phyloP scores from a whole-genome alignment of 371 early-diverging fungal species.

The Phascolomyces articulosus region DNA sequence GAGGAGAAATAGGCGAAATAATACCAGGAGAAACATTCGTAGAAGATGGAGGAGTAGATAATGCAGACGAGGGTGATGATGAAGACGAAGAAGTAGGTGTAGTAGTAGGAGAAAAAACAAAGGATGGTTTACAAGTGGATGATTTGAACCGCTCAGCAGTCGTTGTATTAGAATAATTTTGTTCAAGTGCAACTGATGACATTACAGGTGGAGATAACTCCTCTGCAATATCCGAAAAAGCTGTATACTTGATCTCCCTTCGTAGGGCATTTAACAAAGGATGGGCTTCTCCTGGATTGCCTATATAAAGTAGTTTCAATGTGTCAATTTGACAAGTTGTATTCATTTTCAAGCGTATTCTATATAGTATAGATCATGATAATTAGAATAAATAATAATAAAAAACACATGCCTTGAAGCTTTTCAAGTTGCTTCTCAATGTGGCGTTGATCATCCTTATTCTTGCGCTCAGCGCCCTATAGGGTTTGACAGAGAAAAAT shows the following conservation, averaged over 20 bases:
- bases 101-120: too few species aligned
- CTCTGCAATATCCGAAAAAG: slow-evolving; percentile 32
- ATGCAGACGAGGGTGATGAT: too few species aligned
- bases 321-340: slow-evolving; percentile 2
- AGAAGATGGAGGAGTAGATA: too few species aligned
- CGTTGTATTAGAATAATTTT: not conserved
- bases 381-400: slow-evolving; percentile 27
- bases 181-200: slow-evolving; percentile 9
- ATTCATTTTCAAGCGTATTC: not conserved
- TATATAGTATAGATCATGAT: slow-evolving; percentile 21
- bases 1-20: not conserved
- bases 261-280: not conserved
- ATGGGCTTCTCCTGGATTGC: not conserved
- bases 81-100: not conserved
- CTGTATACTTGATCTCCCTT: slow-evolving; percentile 13
- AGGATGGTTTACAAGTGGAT: not conserved
- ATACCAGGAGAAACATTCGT: not conserved
- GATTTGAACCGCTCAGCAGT: slow-evolving; percentile 4
- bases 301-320: slow-evolving; percentile 23
- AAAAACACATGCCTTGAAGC: slow-evolving; percentile 35
- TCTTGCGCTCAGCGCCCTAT: slow-evolving; percentile 64
- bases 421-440: slow-evolving; percentile 61
- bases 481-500: not conserved
- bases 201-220: slow-evolving; percentile 7
- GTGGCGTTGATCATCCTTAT: slow-evolving; percentile 64